Evolutionary conservation across 495 filamentous ascomycete genomes (phyloP), one percentile per base, ranked within the genome.

Genomic region (Copromyces sp.): DNA sequence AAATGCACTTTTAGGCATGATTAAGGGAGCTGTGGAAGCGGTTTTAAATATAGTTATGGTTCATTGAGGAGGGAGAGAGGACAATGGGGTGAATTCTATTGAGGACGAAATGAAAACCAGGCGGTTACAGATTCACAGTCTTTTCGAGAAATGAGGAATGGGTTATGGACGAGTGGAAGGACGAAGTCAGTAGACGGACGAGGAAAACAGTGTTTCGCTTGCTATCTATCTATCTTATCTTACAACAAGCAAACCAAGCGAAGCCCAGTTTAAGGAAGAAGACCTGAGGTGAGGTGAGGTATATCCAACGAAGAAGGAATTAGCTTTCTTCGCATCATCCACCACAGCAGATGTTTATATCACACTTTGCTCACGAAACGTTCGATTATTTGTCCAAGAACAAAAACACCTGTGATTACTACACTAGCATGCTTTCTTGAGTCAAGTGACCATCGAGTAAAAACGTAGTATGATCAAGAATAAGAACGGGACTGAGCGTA

Each of bases 1-100:
- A 90, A 91, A 41, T 97, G 94, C 80, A 95, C 92, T 1, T 97
- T 89, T 81, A 85, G 92, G 61, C 94, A 97, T 74, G 87, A 89
- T 24, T 82, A 74, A 59, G 20, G 45, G 45, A 53, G 20, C 12
- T 40, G 39, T 12, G 39, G 11, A 40, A 40, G 4, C 39, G 9
- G 39, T 12, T 12, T 0, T 4, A 40, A 0, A 40, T 12, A 40
- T 14, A 0, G 39, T 14, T 40, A 12, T 40, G 39, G 39, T 12
- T 40, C 12, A 12, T 12, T 40, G 39, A 40, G 2, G 4, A 40
- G 39, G 11, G 12, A 40, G 39, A 39, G 39, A 40, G 11, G 24
- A 24, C 24, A 4, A 12, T 40, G 39, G 39, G 39, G 11, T 40
- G 39, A 14, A 40, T 11, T 40, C 9, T 39, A 40, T 40, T 3